Percentiles rank a stretch among this genome's conserved stretches.
These are phyloP conservation scores for Solanum pinnatisectum DNA, from an alignment of 257 asterid genomes.

Conservation along the genomic window DNA sequence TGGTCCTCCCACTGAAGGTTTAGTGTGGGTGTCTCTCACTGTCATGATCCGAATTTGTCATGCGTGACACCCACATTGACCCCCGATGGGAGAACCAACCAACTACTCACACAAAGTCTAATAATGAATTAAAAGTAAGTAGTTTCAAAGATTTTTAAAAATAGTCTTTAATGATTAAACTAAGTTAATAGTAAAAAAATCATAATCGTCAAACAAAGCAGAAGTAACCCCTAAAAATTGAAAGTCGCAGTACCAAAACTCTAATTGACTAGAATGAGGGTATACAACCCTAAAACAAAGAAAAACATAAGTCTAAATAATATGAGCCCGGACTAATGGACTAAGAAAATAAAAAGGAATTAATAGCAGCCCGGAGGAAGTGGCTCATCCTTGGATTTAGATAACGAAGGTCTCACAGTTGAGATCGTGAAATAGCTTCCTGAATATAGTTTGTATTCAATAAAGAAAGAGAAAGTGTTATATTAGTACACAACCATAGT, in stretches of 20 bases:
- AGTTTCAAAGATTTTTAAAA: not conserved
- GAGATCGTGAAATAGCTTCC: not conserved
- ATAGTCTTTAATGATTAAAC: no score
- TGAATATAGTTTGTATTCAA: not conserved
- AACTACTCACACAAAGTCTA: not conserved
- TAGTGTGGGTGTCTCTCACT: not conserved
- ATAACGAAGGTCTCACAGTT: not conserved
- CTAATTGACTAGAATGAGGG: not conserved
- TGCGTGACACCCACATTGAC: not conserved
- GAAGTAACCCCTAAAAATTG: no score
- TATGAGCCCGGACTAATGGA: not conserved
- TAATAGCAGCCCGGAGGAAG: not conserved
- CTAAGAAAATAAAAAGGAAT: not conserved
- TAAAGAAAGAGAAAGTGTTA: not conserved
- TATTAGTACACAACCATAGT: no score
- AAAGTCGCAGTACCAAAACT: not conserved
- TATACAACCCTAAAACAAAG: no score
- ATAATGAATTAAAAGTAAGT: not conserved
- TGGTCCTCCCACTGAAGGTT: not conserved
- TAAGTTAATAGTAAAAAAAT: not conserved
- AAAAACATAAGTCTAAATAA: no score
- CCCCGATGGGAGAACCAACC: not conserved
- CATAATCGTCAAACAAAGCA: not conserved
- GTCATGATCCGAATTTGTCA: not conserved
- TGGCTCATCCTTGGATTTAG: not conserved